A percentile compares a stretch with the other conserved stretches of the same genome.
Evolutionary conservation across 73 alveolate species (phyloP).

Genomic region (Effrenium voratum): DNA sequence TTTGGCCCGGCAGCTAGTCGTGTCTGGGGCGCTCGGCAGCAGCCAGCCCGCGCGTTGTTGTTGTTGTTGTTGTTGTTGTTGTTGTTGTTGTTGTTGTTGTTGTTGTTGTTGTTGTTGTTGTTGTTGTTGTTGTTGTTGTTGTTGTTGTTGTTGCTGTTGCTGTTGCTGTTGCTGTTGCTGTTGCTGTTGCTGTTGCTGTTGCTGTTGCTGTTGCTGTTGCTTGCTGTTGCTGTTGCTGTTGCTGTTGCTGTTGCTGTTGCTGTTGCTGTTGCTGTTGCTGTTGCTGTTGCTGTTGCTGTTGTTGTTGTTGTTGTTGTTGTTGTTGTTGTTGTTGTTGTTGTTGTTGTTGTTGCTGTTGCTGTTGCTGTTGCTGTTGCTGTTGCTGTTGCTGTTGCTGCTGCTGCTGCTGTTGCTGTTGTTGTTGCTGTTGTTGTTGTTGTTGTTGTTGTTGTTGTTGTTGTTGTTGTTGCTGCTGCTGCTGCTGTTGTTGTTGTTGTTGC

Average conservation of each 20-base stretch:
- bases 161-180: too few species aligned
- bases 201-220: too few species aligned
- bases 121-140: too few species aligned
- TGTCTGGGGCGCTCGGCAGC: too few species aligned
- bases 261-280: background rate
- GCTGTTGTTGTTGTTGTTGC: background rate
- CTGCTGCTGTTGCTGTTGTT: background rate
- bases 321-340: background rate
- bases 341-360: background rate
- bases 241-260: constrained; percentile 1
- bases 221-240: too few species aligned
- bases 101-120: too few species aligned
- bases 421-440: background rate
- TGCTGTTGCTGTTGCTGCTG: background rate
- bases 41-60: too few species aligned
- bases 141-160: too few species aligned
- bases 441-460: background rate
- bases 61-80: too few species aligned
- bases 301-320: background rate
- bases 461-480: background rate
- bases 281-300: background rate
- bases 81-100: too few species aligned
- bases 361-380: background rate
- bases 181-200: too few species aligned
- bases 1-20: too few species aligned